Conservation (phyloP, 192 early-diverging fungal species). For the Piromyces finnis region DNA sequence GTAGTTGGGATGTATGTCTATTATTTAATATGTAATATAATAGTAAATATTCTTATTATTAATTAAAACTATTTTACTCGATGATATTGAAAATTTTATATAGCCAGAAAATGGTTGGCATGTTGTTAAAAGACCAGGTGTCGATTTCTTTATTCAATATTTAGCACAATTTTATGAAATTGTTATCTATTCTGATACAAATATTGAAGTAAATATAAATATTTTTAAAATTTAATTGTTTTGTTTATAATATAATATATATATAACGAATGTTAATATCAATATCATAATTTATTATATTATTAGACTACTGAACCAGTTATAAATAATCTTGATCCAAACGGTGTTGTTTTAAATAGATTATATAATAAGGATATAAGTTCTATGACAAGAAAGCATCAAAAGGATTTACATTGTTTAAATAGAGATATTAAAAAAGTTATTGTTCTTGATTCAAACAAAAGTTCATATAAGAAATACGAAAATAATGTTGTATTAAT, state of each 20-base stretch:
- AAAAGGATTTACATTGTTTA: constrained; percentile 65
- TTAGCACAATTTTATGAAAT: constrained; percentile 84
- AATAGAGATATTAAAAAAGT: constrained; percentile 90
- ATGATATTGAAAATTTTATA: neutral
- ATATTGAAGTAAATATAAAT: constrained; percentile 47
- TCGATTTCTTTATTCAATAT: constrained; percentile 87
- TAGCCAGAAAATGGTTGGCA: constrained; percentile 92
- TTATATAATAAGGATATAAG: constrained; percentile 83
- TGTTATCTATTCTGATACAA: constrained; percentile 89
- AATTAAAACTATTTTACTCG: too few relatives aligned
- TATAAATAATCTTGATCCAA: constrained; percentile 75
- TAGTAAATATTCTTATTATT: too few relatives aligned
- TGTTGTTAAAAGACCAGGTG: constrained; percentile 83
- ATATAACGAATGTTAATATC: too few relatives aligned
- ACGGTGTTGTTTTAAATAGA: constrained; percentile 66
- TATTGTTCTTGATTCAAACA: constrained; percentile 82
- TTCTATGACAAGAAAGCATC: constrained; percentile 65
- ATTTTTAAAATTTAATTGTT: too few relatives aligned
- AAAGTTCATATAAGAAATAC: constrained; percentile 62
- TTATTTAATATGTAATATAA: too few relatives aligned
- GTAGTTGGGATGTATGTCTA: constrained; percentile 71
- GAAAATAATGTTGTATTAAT: constrained; percentile 77
- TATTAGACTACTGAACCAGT: constrained; percentile 71
- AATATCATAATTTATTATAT: too few relatives aligned
- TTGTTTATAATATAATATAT: too few relatives aligned